Percentiles rank a stretch among this genome's conserved stretches.
Conservation (phyloP, 768 basidiomycete species). For the Trametes cingulata region DNA sequence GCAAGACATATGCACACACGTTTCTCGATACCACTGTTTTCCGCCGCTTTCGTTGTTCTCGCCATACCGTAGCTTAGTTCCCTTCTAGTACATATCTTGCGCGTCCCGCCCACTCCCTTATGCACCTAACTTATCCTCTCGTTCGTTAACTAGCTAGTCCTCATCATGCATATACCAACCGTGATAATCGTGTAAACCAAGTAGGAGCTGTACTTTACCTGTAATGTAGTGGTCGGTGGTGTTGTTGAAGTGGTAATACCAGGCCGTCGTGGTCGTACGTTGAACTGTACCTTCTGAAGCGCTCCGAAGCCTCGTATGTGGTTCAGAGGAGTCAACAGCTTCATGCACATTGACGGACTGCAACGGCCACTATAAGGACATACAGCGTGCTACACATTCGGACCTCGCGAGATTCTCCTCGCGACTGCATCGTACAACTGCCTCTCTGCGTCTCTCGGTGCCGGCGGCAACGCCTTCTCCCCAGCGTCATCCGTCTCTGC, state of each 20-base stretch:
- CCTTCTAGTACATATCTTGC: neutral
- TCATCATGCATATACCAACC: neutral
- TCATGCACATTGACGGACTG: too few relatives aligned
- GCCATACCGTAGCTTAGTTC: neutral
- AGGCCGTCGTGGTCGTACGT: neutral
- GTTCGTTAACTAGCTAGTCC: neutral
- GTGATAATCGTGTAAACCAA: neutral
- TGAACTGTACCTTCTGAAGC: too few relatives aligned
- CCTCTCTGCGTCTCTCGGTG: neutral
- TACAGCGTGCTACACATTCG: neutral
- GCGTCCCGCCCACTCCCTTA: neutral
- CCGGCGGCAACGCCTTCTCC: slow-evolving; percentile 9
- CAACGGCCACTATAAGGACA: neutral
- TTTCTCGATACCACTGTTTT: too few relatives aligned
- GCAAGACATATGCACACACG: too few relatives aligned
- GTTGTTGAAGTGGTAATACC: too few relatives aligned
- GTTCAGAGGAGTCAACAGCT: too few relatives aligned
- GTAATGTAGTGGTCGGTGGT: too few relatives aligned
- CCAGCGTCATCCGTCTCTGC: slow-evolving; percentile 5
- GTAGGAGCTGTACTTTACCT: neutral
- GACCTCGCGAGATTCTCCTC: neutral
- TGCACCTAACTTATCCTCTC: slow-evolving; percentile 5
- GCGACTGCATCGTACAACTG: slow-evolving; percentile 17
- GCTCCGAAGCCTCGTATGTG: too few relatives aligned
- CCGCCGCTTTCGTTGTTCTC: neutral